Percentiles rank a stretch among this genome's conserved stretches.
Conservation (phyloP, 331 rosid genomes). For the Acacia pycnantha region DNA sequence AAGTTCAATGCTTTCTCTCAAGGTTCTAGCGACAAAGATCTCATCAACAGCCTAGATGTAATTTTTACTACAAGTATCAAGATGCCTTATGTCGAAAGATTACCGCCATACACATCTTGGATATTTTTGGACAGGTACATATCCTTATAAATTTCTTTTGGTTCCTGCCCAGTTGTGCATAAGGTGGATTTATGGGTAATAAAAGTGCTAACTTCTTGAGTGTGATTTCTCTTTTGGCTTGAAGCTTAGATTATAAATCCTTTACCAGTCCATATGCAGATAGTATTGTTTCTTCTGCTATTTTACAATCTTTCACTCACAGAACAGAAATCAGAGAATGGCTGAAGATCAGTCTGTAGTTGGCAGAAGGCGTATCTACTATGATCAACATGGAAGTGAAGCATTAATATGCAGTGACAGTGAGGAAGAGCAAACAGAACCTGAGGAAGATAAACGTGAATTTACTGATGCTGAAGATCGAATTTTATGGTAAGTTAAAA, state of each 20-base stretch:
- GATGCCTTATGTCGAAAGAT: constrained; percentile 61
- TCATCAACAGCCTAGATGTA: constrained; percentile 48
- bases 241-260: constrained; percentile 14
- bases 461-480: constrained; percentile 84
- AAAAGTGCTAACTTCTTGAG: constrained; percentile 24
- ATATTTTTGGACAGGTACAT: constrained; percentile 83
- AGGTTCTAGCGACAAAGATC: constrained; percentile 65
- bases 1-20: constrained; percentile 56
- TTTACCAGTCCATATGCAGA: constrained; percentile 22
- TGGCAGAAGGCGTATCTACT: constrained; percentile 91
- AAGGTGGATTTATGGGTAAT: constrained; percentile 17
- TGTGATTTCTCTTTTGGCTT: neutral
- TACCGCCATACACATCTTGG: constrained; percentile 98
- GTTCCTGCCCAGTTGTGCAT: constrained; percentile 4
- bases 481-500: constrained; percentile 60
- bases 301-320: constrained; percentile 55
- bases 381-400: constrained; percentile 86
- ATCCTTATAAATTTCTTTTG: constrained; percentile 15
- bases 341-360: constrained; percentile 96
- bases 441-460: constrained; percentile 79
- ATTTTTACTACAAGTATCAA: constrained; percentile 49
- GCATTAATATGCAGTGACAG: constrained; percentile 93
- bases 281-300: constrained; percentile 41
- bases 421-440: constrained; percentile 83
- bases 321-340: constrained; percentile 98